Evolutionary conservation across 768 basidiomycete species (phyloP).

Genomic region (Suillus brevipes): DNA sequence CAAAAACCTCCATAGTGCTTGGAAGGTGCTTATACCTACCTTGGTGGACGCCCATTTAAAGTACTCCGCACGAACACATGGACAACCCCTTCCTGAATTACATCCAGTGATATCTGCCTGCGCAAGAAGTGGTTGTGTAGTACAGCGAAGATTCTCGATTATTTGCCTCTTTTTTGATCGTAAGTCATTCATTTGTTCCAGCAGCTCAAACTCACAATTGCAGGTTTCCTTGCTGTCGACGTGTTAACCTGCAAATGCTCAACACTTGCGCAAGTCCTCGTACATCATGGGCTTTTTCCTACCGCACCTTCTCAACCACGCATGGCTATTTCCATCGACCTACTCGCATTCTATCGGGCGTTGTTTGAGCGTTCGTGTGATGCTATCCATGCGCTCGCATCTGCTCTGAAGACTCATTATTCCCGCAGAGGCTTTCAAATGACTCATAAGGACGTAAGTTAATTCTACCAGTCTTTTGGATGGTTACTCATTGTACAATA

Average conservation of each 20-base stretch:
- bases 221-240: conserved; percentile 19
- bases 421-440: conserved; percentile 17
- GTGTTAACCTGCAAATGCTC: conserved; percentile 26
- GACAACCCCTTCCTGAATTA: not conserved
- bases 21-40: conserved; percentile 8
- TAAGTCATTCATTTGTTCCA: not conserved
- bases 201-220: not conserved
- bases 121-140: not conserved
- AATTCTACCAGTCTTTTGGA: conserved; percentile 16
- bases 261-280: conserved; percentile 21
- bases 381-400: conserved; percentile 14
- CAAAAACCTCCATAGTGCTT: not conserved
- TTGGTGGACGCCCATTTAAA: not conserved
- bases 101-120: not conserved
- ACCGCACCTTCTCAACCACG: conserved; percentile 22
- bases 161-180: conserved; percentile 9
- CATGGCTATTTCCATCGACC: conserved; percentile 25
- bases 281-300: conserved; percentile 33
- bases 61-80: conserved; percentile 2
- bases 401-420: conserved; percentile 6
- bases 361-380: conserved; percentile 40
- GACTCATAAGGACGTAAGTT: not conserved
- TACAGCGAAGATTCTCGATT: not conserved
- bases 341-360: conserved; percentile 34
- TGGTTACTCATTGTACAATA: no score